These are phyloP conservation scores for Acanthamoeba lenticulata DNA, from an alignment of 208 protist genomes.

Conservation along the genomic window DNA sequence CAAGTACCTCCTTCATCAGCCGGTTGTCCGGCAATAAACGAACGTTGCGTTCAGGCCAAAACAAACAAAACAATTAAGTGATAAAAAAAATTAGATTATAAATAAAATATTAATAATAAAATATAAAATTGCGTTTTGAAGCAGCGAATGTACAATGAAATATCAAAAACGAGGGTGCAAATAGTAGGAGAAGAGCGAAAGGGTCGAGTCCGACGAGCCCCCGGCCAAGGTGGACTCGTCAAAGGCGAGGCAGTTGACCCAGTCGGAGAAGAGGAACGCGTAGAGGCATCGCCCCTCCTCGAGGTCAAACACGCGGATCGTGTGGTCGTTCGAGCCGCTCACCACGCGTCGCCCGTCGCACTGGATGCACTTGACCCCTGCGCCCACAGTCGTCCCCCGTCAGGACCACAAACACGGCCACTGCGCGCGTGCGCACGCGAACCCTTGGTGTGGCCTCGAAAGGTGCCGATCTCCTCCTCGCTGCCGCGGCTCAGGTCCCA, in stretches of 20 bases:
- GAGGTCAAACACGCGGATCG: conserved; percentile 31
- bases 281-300: conserved; percentile 34
- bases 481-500: conserved; percentile 7
- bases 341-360: conserved; percentile 1
- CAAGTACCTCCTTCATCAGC: conserved; percentile 26
- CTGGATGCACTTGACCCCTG: conserved; percentile 4
- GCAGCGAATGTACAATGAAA: not conserved
- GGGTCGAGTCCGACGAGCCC: not conserved
- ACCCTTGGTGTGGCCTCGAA: not conserved
- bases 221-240: conserved; percentile 28
- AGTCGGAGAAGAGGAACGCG: conserved; percentile 31
- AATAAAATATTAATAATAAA: not conserved
- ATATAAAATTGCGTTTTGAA: not conserved
- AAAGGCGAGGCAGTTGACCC: conserved; percentile 17
- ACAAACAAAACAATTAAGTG: not conserved
- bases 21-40: not conserved
- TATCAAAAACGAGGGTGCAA: not conserved
- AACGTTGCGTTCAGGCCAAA: too few relatives aligned
- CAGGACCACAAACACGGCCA: not conserved
- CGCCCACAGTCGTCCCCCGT: not conserved
- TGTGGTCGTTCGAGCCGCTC: conserved; percentile 51
- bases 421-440: not conserved
- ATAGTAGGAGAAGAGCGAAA: conserved; percentile 35
- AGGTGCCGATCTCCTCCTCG: conserved; percentile 47
- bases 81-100: not conserved